Base-by-base conservation (phyloP, 2,329 filamentous ascomycete species). In the Ophiostoma australiae region DNA sequence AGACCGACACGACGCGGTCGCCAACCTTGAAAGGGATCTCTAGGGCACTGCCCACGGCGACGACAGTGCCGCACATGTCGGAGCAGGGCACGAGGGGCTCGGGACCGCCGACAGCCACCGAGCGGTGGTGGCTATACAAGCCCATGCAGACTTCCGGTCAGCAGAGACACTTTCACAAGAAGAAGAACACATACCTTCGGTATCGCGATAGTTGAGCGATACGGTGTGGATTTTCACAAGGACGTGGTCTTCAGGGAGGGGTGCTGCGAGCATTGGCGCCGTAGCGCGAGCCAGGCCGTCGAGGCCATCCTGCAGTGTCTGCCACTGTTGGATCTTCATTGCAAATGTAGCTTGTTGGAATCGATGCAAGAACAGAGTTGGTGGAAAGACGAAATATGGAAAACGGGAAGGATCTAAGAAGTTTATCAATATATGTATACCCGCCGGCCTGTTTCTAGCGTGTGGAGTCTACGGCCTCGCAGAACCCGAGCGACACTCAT, bases 11-110 rank as follows among this genome's bases (percentile, higher is more conserved):
- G 55, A 92, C 89, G n/a, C 88, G 86, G 71, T 90, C 86, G 72
- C 89, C 89, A 20, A 81, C 78, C 70, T 82, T 81, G 80, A 86
- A 86, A 44, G 76, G 75, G 5, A 73, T 66, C 6, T 80, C 79
- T 2, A 66, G 39, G 2, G 78, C 77, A 11, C 81, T 80, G 44
- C 86, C 85, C 39, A 85, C 75, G 17, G 82, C 78, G 1, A 86
- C 80, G 66, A 92, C 81, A 10, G 83, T 82, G 65, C 90, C 90
- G 79, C 88, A 90, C 83, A 90, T 90, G 78, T 92, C 90, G 31
- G 88, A 90, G 78, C 87, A 89, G 1, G 89, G 89, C 1, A 91
- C 86, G 15, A 91, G 75, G 70, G 82, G 72, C 78, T 70, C 70
- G 80, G 71, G 70, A 79, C 70, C 69, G 52, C 77, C 79, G 61